phyloP scores from a whole-genome alignment of 257 asterid genomes.

The Capsicum pubescens region DNA sequence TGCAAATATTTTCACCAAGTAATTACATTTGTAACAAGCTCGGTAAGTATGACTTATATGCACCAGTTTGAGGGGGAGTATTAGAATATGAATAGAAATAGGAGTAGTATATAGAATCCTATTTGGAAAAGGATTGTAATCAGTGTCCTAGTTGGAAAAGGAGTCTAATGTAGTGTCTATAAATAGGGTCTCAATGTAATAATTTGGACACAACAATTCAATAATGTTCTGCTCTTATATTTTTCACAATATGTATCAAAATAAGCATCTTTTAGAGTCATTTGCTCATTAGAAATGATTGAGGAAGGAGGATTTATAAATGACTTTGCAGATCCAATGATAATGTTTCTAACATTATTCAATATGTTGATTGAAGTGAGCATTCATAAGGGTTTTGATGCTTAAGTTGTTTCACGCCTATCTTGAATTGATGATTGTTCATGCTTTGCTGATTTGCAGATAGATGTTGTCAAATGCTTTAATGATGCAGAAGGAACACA shows the following conservation, averaged over 20 bases:
- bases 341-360: constrained; percentile 12
- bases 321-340: constrained; percentile 11
- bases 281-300: constrained; percentile 17
- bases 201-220: too few species aligned
- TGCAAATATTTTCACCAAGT: too few species aligned
- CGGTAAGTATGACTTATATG: too few species aligned
- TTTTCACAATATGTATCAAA: not conserved
- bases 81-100: too few species aligned
- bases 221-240: too few species aligned
- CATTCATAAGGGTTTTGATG: constrained; percentile 8
- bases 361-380: not conserved
- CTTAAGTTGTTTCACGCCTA: constrained; percentile 14
- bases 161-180: too few species aligned
- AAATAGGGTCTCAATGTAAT: too few species aligned
- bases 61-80: too few species aligned
- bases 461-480: constrained; percentile 91
- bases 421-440: constrained; percentile 29
- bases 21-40: too few species aligned
- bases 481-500: constrained; percentile 85
- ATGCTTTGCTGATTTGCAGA: constrained; percentile 47
- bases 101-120: too few species aligned
- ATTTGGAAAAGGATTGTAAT: too few species aligned
- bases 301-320: constrained; percentile 23
- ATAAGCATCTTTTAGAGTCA: not conserved
- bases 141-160: too few species aligned